These are phyloP conservation scores for Coemansia sp. DNA, from an alignment of 192 early-diverging fungal species.

Conservation along the genomic window DNA sequence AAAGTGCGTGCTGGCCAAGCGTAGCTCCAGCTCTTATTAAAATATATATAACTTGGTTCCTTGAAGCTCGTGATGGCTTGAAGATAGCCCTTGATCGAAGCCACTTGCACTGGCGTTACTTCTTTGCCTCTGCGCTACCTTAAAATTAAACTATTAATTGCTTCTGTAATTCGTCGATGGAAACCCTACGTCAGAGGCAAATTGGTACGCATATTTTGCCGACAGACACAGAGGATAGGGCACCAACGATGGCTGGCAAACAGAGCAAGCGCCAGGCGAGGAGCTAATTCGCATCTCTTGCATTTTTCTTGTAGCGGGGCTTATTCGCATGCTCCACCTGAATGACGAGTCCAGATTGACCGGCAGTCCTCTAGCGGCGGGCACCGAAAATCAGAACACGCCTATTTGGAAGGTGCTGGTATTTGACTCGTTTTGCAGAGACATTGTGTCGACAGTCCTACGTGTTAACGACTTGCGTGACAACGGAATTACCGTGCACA, in stretches of 20 bases:
- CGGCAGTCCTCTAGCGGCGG: conserved; percentile 17
- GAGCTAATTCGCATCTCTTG: conserved; percentile 1
- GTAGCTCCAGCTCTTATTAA: no score
- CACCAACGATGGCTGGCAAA: neutral
- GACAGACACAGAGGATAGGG: neutral
- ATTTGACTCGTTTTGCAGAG: conserved; percentile 89
- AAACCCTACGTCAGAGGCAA: conserved; percentile 60
- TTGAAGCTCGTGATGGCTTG: neutral
- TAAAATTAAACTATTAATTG: neutral
- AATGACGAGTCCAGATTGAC: conserved; percentile 60
- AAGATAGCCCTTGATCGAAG: no score
- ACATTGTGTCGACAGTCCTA: conserved; percentile 95
- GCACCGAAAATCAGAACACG: conserved; percentile 15
- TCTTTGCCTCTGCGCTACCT: neutral
- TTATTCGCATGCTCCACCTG: conserved; percentile 82
- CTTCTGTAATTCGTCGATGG: conserved; percentile 18
- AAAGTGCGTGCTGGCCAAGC: neutral
- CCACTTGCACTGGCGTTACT: neutral
- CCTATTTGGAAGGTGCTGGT: conserved; percentile 97
- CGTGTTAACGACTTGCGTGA: conserved; percentile 95
- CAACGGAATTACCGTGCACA: conserved; percentile 95
- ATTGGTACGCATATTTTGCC: conserved; percentile 52
- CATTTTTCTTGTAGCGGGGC: conserved; percentile 60
- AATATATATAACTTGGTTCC: neutral
- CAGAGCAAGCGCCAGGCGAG: neutral